phyloP scores from a whole-genome alignment of 2,329 filamentous ascomycete species.

The Alternaria alternata region DNA sequence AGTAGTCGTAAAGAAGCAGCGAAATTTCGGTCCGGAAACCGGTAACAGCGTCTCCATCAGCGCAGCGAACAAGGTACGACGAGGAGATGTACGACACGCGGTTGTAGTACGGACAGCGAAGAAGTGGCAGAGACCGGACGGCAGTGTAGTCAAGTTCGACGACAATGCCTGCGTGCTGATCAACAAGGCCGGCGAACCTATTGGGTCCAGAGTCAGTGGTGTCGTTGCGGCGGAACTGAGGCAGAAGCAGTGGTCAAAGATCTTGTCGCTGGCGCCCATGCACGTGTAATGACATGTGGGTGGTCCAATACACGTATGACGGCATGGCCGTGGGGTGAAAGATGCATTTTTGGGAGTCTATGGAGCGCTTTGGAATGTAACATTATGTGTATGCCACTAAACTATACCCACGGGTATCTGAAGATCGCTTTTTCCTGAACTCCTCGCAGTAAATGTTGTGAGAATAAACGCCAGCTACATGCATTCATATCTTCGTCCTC shows the following conservation, averaged over 20 bases:
- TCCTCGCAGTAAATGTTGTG: constrained; percentile 35
- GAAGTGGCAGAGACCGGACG: constrained; percentile 85
- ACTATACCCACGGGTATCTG: constrained; percentile 49
- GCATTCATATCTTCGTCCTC: constrained; percentile 25
- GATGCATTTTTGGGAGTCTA: constrained; percentile 18
- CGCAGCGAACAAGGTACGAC: constrained; percentile 89
- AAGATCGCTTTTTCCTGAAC: constrained; percentile 37
- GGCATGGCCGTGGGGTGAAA: not conserved
- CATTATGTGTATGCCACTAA: constrained; percentile 40
- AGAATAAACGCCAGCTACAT: constrained; percentile 45
- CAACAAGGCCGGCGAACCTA: constrained; percentile 95
- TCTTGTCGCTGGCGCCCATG: constrained; percentile 90
- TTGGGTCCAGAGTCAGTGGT: constrained; percentile 78
- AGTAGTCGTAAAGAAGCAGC: constrained; percentile 96
- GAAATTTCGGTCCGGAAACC: constrained; percentile 75
- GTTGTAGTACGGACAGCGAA: constrained; percentile 93
- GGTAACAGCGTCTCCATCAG: constrained; percentile 75
- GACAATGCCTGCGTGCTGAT: constrained; percentile 98
- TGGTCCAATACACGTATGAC: constrained; percentile 72
- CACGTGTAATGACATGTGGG: constrained; percentile 61
- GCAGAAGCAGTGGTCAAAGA: constrained; percentile 97
- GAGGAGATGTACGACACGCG: constrained; percentile 95
- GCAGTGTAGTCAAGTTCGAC: constrained; percentile 90
- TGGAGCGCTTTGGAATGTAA: constrained; percentile 27
- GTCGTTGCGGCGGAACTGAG: constrained; percentile 90